Conservation (phyloP, 148 eudicot genomes). For the Polygonum maritimum region DNA sequence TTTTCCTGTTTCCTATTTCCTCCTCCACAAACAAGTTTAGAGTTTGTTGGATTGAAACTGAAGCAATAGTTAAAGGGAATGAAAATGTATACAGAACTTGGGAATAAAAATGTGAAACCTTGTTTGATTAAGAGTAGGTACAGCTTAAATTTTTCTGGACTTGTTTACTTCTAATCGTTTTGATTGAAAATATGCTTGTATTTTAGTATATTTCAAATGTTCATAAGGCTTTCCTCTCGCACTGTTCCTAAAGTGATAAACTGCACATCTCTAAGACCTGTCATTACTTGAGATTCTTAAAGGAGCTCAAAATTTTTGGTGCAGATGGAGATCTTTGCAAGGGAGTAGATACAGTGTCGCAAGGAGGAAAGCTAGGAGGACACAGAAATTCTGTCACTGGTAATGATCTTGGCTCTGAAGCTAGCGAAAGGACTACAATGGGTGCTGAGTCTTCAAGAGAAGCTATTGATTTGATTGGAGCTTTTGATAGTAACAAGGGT, state of each 20-base stretch:
- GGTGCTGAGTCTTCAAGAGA: conserved; percentile 31
- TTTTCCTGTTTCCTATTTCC: not conserved
- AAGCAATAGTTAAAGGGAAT: not conserved
- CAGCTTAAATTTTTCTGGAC: not conserved
- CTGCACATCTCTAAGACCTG: not conserved
- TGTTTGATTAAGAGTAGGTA: not conserved
- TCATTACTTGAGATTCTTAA: conserved; percentile 4
- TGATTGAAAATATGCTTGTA: not conserved
- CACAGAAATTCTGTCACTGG: conserved; percentile 16
- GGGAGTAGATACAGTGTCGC: conserved; percentile 16
- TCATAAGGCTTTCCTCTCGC: no score
- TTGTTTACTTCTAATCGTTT: not conserved
- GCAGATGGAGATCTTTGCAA: conserved; percentile 20
- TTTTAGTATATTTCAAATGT: not conserved
- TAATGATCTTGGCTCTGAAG: conserved; percentile 18
- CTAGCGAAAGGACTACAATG: conserved; percentile 15
- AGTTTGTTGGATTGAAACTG: not conserved
- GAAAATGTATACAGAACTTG: not conserved
- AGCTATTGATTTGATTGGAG: conserved; percentile 77
- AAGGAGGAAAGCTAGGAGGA: conserved; percentile 22
- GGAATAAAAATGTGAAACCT: conserved; percentile 3
- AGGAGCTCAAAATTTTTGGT: conserved; percentile 13
- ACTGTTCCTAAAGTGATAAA: no score
- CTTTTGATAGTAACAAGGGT: conserved; percentile 35
- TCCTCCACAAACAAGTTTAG: not conserved